Conservation (phyloP, 768 basidiomycete genomes). For the Termitomyces titanicus region DNA sequence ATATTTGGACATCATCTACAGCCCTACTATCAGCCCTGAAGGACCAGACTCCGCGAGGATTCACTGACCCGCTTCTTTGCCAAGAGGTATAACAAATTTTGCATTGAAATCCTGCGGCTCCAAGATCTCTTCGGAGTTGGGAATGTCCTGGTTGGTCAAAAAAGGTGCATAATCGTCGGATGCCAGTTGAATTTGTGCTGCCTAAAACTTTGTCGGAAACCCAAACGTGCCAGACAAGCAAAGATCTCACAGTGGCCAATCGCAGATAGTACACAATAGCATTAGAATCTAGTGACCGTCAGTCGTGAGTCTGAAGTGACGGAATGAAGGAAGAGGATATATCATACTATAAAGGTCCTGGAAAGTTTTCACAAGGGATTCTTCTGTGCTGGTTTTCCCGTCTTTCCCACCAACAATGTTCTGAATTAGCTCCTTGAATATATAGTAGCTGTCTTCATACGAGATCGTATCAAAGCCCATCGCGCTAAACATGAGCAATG, state of each 20-base stretch:
- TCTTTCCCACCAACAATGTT: conserved; percentile 33
- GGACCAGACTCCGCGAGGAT: not conserved
- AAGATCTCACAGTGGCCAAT: conserved; percentile 54
- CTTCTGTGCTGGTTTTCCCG: conserved; percentile 31
- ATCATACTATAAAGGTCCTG: conserved; percentile 46
- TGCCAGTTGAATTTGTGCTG: conserved; percentile 72
- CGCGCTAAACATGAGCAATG: conserved; percentile 45
- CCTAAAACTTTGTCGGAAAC: conserved; percentile 24
- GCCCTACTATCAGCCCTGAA: not conserved
- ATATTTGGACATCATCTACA: conserved; percentile 80
- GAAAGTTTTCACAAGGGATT: conserved; percentile 46
- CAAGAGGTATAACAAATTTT: conserved; percentile 70
- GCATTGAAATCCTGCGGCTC: conserved; percentile 67
- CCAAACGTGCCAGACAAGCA: not conserved
- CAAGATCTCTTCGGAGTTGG: conserved; percentile 60
- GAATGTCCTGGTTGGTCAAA: conserved; percentile 51
- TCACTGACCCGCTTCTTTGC: conserved; percentile 69
- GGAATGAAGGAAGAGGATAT: not conserved
- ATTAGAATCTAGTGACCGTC: conserved; percentile 49
- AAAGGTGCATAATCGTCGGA: conserved; percentile 63
- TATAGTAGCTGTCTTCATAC: conserved; percentile 73
- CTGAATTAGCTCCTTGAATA: conserved; percentile 50
- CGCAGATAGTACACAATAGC: conserved; percentile 79
- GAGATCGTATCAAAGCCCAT: conserved; percentile 66
- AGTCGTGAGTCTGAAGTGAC: not conserved